Base-by-base conservation (phyloP, 139 green algal genomes). In the Coelastrella sp. region DNA sequence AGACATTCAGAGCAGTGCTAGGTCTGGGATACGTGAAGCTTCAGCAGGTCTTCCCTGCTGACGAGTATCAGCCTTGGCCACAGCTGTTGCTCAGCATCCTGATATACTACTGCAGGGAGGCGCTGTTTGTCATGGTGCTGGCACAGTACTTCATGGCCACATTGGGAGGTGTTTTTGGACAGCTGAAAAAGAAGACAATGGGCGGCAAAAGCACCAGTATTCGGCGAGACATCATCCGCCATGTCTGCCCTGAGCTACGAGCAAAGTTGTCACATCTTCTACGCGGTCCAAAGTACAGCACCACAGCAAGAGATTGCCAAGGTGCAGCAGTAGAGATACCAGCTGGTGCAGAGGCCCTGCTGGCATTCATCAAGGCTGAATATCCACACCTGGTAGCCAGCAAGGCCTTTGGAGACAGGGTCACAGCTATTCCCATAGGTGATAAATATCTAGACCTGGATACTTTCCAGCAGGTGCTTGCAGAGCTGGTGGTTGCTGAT, bases 101-200 rank as follows among this genome's bases (percentile, higher is more conserved):
- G 8, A 87, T 92, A 27, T 60, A 86, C 58, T 68, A 87, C 1
- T 56, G 56, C 20, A 88, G 89, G 6, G 75, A 91, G 15, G 19
- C 91, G 58, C 58, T 94, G 27, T 59, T 94, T 12, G 20, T 91
- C 0, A 89, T 90, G 49, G 60, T 94, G 22, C 86, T 94, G 0
- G 49, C 87, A 49, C 88, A 82, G 74, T 94, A 90, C 74, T 92
- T 94, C 86, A 91, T 94, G 78, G 82, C 89, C 0, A 85, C 68
- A 9, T 24, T 94, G 10, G 58, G 58, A 7, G 7, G 56, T 6
- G 78, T 84, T 24, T 92, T 94, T 19, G 61, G 90, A 66, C 63
- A 78, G 66, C 61, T 89, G 9, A 93, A 93, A 76, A n/a, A 58
- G 20, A 49, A 24, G 6, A 25, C 84, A 8, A 65, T 59, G 25